Conservation (phyloP, 73 alveolate species). For the Paramecium sonneborni region DNA sequence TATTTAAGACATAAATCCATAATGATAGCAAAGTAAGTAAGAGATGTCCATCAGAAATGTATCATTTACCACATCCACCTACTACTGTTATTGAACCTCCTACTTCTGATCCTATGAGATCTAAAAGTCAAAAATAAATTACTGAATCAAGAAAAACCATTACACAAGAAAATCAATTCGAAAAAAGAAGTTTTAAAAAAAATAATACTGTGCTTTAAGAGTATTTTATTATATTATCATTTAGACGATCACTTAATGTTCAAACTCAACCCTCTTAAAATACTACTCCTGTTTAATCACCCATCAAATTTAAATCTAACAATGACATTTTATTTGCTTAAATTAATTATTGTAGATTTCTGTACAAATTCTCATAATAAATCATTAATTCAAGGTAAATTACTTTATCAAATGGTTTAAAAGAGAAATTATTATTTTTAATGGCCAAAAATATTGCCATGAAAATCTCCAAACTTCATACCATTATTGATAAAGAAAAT, state of each 20-base stretch:
- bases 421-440: constrained; percentile 43
- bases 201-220: constrained; percentile 41
- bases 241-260: background rate
- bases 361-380: constrained; percentile 60
- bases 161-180: constrained; percentile 3
- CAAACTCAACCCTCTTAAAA: constrained; percentile 5
- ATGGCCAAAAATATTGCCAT: constrained; percentile 57
- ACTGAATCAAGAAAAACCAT: background rate
- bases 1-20: background rate
- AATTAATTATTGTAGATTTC: constrained; percentile 61
- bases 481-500: constrained; percentile 47
- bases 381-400: constrained; percentile 16
- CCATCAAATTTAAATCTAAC: constrained; percentile 44
- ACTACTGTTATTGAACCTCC: constrained; percentile 27
- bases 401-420: constrained; percentile 14
- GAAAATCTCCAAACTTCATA: constrained; percentile 45
- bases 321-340: constrained; percentile 52
- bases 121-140: constrained; percentile 28
- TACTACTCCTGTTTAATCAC: constrained; percentile 6
- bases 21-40: constrained; percentile 16
- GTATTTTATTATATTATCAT: background rate
- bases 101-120: constrained; percentile 8
- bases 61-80: constrained; percentile 50
- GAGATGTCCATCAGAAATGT: constrained; percentile 55
- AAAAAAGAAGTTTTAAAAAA: background rate